Evolutionary conservation across 164 flowering plant species (phyloP).

Genomic region (Nelumbo lutea): DNA sequence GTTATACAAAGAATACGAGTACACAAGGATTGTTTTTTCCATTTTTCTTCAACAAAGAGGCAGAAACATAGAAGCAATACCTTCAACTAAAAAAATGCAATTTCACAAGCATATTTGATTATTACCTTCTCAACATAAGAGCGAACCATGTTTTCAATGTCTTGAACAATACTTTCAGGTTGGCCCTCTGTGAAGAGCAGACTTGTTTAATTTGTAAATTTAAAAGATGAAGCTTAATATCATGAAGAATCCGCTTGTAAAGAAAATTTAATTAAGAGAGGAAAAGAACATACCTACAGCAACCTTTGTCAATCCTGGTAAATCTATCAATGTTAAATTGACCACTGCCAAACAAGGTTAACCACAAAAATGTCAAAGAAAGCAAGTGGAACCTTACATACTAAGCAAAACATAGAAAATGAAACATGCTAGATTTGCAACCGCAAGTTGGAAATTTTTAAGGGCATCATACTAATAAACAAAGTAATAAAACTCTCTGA

Average conservation of each 20-base stretch:
- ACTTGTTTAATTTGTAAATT: not conserved
- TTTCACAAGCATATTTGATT: not conserved
- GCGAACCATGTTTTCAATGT: slow-evolving; percentile 54
- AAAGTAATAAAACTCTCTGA: too few relatives aligned
- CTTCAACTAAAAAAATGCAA: not conserved
- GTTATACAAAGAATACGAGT: too few relatives aligned
- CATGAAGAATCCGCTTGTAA: not conserved
- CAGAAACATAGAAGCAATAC: not conserved
- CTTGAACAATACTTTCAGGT: slow-evolving; percentile 42
- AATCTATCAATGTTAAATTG: slow-evolving; percentile 39
- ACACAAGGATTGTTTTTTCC: not conserved
- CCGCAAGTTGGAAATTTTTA: too few relatives aligned
- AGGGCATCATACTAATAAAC: too few relatives aligned
- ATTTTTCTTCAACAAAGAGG: not conserved
- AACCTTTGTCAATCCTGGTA: slow-evolving; percentile 43
- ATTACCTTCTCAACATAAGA: slow-evolving; percentile 47
- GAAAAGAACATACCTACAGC: slow-evolving; percentile 29
- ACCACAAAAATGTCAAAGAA: not conserved
- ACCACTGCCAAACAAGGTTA: slow-evolving; percentile 22
- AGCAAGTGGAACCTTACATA: not conserved
- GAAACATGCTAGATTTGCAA: too few relatives aligned
- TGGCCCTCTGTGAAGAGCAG: slow-evolving; percentile 36
- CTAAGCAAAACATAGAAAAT: not conserved
- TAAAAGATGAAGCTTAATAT: not conserved
- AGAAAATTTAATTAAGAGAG: not conserved